Conservation (phyloP, 2,329 filamentous ascomycete species). For the Neonectria hederae region DNA sequence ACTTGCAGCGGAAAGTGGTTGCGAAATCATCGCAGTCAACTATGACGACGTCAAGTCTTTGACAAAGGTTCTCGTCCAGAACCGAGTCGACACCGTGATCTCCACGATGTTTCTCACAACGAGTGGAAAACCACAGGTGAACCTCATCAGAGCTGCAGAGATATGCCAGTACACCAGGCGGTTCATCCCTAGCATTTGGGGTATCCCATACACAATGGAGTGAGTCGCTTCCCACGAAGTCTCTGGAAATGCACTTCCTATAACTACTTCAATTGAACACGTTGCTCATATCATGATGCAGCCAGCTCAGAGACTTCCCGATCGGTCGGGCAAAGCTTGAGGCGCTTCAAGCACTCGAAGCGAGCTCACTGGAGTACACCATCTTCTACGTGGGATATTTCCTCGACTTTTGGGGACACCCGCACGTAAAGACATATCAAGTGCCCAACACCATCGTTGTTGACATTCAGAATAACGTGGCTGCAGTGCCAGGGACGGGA, state of each 20-base stretch:
- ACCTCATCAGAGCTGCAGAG: constrained; percentile 56
- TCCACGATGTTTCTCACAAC: constrained; percentile 48
- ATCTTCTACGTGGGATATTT: constrained; percentile 48
- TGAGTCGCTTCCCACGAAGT: background rate
- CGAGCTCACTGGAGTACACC: constrained; percentile 7
- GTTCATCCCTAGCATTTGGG: constrained; percentile 56
- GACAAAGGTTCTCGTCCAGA: constrained; percentile 40
- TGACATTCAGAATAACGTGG: constrained; percentile 54
- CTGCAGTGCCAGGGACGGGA: constrained; percentile 59
- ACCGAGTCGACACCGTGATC: constrained; percentile 56
- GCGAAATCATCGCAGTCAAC: constrained; percentile 38
- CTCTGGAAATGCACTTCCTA: too few species aligned
- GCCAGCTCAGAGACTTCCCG: background rate
- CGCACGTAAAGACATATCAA: constrained; percentile 50
- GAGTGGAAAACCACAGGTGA: constrained; percentile 47
- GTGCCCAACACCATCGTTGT: constrained; percentile 51
- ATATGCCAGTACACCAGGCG: constrained; percentile 49
- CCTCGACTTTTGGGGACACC: constrained; percentile 55
- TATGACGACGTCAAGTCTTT: constrained; percentile 41
- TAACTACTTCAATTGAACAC: too few species aligned
- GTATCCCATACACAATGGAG: constrained; percentile 35
- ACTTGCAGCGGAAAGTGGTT: constrained; percentile 30
- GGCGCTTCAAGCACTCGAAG: background rate
- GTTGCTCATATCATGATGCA: background rate
- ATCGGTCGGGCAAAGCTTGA: background rate